Conservation (phyloP, 306 rosid species). For the Trifolium fragiferum region DNA sequence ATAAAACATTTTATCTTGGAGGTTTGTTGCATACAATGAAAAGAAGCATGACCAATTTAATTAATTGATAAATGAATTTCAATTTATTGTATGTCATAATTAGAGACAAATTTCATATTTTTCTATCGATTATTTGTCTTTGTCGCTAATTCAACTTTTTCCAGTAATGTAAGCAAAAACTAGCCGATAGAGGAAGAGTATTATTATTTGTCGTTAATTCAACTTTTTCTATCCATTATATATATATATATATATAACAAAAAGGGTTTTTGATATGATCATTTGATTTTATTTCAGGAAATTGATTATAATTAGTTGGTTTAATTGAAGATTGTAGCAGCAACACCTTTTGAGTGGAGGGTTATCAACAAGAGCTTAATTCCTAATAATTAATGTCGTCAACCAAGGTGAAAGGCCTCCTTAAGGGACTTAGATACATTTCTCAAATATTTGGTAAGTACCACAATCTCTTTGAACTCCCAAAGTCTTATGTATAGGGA, state of each 20-base stretch:
- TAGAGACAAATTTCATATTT: background rate
- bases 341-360: conserved; percentile 29
- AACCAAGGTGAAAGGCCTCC: conserved; percentile 74
- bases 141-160: background rate
- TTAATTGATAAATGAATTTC: background rate
- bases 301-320: conserved; percentile 1
- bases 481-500: too few relatives aligned
- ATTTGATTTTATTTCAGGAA: conserved; percentile 16
- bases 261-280: conserved; percentile 26
- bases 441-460: conserved; percentile 78
- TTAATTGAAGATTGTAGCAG: conserved; percentile 32
- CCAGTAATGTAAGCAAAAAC: background rate
- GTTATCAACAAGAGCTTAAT: conserved; percentile 26
- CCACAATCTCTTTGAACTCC: background rate
- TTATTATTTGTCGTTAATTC: background rate
- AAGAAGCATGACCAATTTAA: background rate
- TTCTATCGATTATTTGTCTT: too few relatives aligned
- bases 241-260: background rate
- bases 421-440: conserved; percentile 82
- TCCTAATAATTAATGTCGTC: conserved; percentile 55
- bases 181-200: too few relatives aligned
- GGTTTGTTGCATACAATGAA: background rate
- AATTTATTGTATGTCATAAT: too few relatives aligned
- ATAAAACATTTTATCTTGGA: conserved; percentile 8
- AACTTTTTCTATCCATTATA: too few relatives aligned